Evolutionary conservation across 805 yeast genomes (phyloP).

Genomic region (Yarrowia sp.): DNA sequence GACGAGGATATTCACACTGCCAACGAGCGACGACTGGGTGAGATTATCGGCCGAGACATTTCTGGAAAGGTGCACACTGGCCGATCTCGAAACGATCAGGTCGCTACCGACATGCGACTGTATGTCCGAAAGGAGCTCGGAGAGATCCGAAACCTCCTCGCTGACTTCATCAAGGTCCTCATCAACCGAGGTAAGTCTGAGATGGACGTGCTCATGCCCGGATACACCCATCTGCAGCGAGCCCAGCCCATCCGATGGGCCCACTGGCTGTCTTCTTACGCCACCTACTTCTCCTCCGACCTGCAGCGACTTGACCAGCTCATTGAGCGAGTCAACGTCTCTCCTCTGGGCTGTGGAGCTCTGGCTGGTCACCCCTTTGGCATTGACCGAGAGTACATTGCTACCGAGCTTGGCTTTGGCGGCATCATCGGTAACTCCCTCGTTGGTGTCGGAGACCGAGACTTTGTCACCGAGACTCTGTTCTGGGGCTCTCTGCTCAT

Average conservation of each 20-base stretch:
- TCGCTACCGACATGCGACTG: conserved; percentile 97
- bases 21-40: conserved; percentile 96
- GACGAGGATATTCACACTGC: conserved; percentile 99
- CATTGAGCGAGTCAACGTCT: conserved; percentile 74
- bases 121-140: conserved; percentile 76
- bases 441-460: conserved; percentile 97
- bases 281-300: conserved; percentile 91
- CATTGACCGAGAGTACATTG: conserved; percentile 90
- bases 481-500: conserved; percentile 94
- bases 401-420: conserved; percentile 72
- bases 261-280: conserved; percentile 93
- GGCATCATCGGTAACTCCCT: conserved; percentile 93
- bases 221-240: conserved; percentile 96
- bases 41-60: conserved; percentile 85
- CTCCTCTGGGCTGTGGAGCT: conserved; percentile 97
- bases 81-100: conserved; percentile 97
- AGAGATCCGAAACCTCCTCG: conserved; percentile 53
- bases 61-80: conserved; percentile 99
- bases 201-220: conserved; percentile 94
- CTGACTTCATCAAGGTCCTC: conserved; percentile 66
- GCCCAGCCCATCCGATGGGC: conserved; percentile 99
- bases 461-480: conserved; percentile 90
- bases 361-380: conserved; percentile 99
- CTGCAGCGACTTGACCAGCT: conserved; percentile 80
- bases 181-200: conserved; percentile 76